Conservation (phyloP, 1,284 basidiomycete species). For the Stygiomarasmius scandens region DNA sequence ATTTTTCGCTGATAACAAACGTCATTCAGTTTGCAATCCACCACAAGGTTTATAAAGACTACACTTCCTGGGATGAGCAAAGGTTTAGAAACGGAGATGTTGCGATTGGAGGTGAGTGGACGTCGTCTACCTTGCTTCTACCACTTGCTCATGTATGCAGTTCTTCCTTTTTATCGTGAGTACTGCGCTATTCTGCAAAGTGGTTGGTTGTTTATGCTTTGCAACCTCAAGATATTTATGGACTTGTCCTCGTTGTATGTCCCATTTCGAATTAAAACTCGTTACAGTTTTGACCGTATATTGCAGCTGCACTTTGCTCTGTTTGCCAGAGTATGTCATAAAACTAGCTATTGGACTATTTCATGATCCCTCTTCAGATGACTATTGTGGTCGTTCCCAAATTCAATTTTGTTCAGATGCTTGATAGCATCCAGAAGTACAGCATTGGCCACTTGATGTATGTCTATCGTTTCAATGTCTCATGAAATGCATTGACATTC, state of each 20-base stretch:
- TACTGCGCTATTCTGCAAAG: slow-evolving; percentile 21
- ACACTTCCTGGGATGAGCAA: slow-evolving; percentile 34
- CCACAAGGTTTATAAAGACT: slow-evolving; percentile 42
- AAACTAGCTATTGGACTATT: neutral
- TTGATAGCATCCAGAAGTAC: slow-evolving; percentile 63
- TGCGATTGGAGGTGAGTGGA: slow-evolving; percentile 39
- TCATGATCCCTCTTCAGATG: slow-evolving; percentile 42
- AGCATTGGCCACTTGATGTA: slow-evolving; percentile 65
- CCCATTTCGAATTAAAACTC: slow-evolving; percentile 4
- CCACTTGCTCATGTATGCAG: slow-evolving; percentile 22
- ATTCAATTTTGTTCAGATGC: slow-evolving; percentile 64
- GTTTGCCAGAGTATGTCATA: slow-evolving; percentile 51
- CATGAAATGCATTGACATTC: slow-evolving; percentile 6
- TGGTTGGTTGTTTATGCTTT: slow-evolving; percentile 5
- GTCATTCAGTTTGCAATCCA: slow-evolving; percentile 58
- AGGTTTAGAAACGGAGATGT: slow-evolving; percentile 59
- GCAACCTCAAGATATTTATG: slow-evolving; percentile 59
- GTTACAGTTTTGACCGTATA: neutral
- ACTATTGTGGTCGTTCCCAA: slow-evolving; percentile 66
- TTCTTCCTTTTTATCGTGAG: slow-evolving; percentile 30
- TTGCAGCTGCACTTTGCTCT: slow-evolving; percentile 52
- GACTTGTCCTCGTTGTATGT: slow-evolving; percentile 56
- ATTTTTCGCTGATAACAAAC: slow-evolving; percentile 62
- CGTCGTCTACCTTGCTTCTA: neutral
- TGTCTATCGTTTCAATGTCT: slow-evolving; percentile 22